Base-by-base conservation (phyloP, 2,329 filamentous ascomycete species). In the Claviceps pazoutovae region DNA sequence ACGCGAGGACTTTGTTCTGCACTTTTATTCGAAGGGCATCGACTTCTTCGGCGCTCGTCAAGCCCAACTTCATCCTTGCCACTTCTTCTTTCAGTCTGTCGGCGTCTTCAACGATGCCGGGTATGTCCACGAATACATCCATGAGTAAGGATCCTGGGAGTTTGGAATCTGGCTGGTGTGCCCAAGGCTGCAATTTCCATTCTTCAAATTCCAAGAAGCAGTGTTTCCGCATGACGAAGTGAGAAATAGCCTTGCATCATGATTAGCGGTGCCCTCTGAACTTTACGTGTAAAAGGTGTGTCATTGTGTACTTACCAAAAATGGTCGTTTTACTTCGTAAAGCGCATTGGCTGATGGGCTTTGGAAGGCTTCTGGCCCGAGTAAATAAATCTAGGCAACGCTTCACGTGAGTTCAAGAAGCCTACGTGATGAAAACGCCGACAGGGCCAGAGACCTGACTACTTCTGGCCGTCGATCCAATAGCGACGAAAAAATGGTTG, bases 91-190 rank as follows among this genome's bases (percentile, higher is more conserved):
- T 46, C 5, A 51, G 46, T 16, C 23, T 42, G 36, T 52, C 46
- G 4, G 41, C 37, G 17, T 49, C 51, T 42, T 52, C 51, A n/a
- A 52, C 42, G 26, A 52, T 52, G 34, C 51, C 55, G 5, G 51
- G 51, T 39, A 55, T 46, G 30, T 51, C 46, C 16, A 52, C 54
- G 23, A 56, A 56, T 11, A 52, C 46, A 14, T 56, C 55, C 38
- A 55, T 54, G 9, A 55, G 39, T 37, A 53, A 17, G n/a, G 52
- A 53, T 6, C 53, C 52, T 5, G 54, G 34, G 3, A 51, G 49
- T 21, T 47, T 49, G 17, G 46, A 48, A 11, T 46, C 36, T 2
- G 55, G 47, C 2, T 48, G 46, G 6, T 38, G 48, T 17, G 45
- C 46, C 41, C 49, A 53, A n/a, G 51, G 49, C 1, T 37, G 36